Conservation (phyloP, 345 rosid genomes). For the Euphorbia lathyris region DNA sequence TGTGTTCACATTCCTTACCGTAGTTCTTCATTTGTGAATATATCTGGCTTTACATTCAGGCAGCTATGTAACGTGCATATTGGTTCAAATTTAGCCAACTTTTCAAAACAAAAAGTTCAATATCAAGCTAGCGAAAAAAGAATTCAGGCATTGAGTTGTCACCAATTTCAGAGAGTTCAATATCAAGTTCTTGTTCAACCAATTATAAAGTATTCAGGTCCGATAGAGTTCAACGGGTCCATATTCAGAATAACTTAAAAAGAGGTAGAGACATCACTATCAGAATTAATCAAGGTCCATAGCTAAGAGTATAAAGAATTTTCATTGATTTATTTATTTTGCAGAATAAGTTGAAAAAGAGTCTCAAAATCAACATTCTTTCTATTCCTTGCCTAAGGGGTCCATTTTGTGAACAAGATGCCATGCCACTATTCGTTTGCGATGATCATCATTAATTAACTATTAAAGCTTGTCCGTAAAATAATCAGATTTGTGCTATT, state of each 20-base stretch:
- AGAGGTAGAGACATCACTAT: too few relatives aligned
- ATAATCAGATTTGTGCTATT: neutral
- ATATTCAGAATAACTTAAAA: too few relatives aligned
- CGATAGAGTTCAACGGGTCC: neutral
- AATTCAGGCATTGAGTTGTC: neutral
- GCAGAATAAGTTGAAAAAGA: neutral
- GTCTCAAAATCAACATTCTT: neutral
- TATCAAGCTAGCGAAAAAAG: too few relatives aligned
- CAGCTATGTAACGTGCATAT: neutral
- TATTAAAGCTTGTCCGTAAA: neutral
- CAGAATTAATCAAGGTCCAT: too few relatives aligned
- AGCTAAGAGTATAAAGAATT: too few relatives aligned
- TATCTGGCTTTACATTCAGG: neutral
- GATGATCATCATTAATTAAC: neutral
- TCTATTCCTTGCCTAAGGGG: neutral
- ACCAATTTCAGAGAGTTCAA: neutral
- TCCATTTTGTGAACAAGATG: neutral
- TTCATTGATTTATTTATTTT: too few relatives aligned
- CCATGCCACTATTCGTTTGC: neutral
- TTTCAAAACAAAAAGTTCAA: neutral
- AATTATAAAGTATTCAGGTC: neutral
- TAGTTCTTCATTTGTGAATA: neutral
- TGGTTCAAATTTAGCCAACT: neutral
- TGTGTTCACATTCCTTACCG: neutral
- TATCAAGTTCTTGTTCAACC: neutral